phyloP scores from a whole-genome alignment of 805 yeast genomes.

The Nakazawaea peltata region DNA sequence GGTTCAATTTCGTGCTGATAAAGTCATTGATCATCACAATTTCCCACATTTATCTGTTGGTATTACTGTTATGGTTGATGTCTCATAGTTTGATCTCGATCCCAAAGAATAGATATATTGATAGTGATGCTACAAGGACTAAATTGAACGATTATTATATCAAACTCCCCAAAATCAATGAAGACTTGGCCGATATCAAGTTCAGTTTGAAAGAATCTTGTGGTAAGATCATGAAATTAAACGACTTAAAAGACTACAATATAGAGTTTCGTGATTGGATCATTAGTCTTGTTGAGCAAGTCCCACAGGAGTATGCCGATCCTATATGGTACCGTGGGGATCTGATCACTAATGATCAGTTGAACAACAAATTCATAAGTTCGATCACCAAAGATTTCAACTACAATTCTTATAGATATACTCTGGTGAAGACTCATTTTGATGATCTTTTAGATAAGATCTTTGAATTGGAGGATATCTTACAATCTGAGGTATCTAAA shows the following conservation, averaged over 20 bases:
- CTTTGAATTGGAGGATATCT: slow-evolving; percentile 47
- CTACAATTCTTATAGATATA: slow-evolving; percentile 39
- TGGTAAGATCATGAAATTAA: slow-evolving; percentile 46
- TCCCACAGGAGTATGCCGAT: slow-evolving; percentile 33
- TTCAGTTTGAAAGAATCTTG: slow-evolving; percentile 56
- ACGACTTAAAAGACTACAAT: slow-evolving; percentile 36
- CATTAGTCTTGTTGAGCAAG: slow-evolving; percentile 38
- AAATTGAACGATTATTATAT: slow-evolving; percentile 26
- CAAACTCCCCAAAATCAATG: slow-evolving; percentile 50
- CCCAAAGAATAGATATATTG: slow-evolving; percentile 35
- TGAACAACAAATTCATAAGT: slow-evolving; percentile 37
- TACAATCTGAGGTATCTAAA: slow-evolving; percentile 30
- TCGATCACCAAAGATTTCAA: slow-evolving; percentile 45
- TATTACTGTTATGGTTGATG: slow-evolving; percentile 75
- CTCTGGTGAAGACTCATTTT: slow-evolving; percentile 53
- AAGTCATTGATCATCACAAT: slow-evolving; percentile 65
- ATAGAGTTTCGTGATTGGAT: slow-evolving; percentile 56
- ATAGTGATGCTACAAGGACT: slow-evolving; percentile 3
- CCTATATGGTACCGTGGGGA: slow-evolving; percentile 19
- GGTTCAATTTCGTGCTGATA: slow-evolving; percentile 41
- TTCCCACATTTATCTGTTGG: slow-evolving; percentile 69
- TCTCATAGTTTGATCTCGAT: slow-evolving; percentile 70
- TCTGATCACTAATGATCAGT: slow-evolving; percentile 19
- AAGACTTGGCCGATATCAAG: slow-evolving; percentile 54
- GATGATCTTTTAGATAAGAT: slow-evolving; percentile 39